Base-by-base conservation (phyloP, 2,329 filamentous ascomycete genomes). In the Botrytis porri region DNA sequence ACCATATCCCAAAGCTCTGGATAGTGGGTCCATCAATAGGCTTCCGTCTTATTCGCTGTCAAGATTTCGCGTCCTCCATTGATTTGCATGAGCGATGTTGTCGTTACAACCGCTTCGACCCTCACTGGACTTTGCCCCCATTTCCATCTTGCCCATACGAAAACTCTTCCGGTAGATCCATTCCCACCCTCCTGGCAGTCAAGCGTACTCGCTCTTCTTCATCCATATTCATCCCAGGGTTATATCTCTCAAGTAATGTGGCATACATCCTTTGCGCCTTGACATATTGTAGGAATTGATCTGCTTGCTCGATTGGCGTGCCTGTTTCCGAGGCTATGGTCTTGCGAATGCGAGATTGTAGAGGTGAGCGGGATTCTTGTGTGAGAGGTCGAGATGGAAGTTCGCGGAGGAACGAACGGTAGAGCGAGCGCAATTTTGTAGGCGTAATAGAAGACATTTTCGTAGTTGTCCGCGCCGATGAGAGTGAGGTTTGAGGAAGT, bases 371-470 rank as follows among this genome's bases (percentile, higher is more conserved):
- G 37, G 85, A 83, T 74, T 83, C 78, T 73, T 77, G 73, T 29
- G 77, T 73, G 84, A 83, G 76, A 88, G 85, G 85, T 9, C 90
- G 91, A 12, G 92, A 88, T 2, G 95, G 95, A 14, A 98, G 90
- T 84, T 98, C 94, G 82, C 95, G 94, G 72, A 98, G 89, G 80
- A 98, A 86, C 60, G 91, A 88, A 79, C 95, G 93, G 87, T 98
- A 98, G 80, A 97, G 87, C 51, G 93, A 89, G 79, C 93, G 93
- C 60, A 93, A 81, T 57, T 85, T 84, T 59, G 87, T 81, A 75
- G 86, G 82, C 57, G 83, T 79, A 64, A 82, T 67, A 18, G 71
- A 57, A 57, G 71, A 54, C 76, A 79, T 78, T 61, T 72, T 76
- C 35, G 61, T 57, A 14, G 20, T 69, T 25, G 22, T n/a, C 25